Percentiles rank a stretch among this genome's conserved stretches.
Conservation (phyloP, 225 moss, liverwort and hornwort species). For the Pseudisothecium myosuroides region DNA sequence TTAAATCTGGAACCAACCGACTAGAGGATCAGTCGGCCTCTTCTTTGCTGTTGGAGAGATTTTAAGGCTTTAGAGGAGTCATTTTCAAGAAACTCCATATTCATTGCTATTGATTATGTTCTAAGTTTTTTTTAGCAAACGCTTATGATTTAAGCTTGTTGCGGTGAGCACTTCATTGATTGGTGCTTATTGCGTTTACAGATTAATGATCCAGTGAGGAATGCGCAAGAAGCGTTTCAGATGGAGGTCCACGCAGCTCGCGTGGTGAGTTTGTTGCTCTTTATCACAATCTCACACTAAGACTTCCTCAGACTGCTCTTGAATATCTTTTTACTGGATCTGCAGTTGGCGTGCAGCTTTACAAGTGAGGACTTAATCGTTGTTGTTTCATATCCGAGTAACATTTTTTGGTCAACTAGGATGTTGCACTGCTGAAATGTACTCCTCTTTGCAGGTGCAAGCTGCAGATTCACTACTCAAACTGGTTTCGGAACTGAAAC, state of each 20-base stretch:
- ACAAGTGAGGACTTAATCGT: not conserved
- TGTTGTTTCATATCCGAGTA: not conserved
- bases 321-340: not conserved
- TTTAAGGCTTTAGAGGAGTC: not conserved
- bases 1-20: not conserved
- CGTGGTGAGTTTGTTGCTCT: conserved; percentile 37
- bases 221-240: conserved; percentile 94
- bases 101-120: not conserved
- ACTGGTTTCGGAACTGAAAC: conserved; percentile 94
- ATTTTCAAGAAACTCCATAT: not conserved
- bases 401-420: not conserved
- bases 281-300: not conserved
- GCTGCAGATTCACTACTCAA: conserved; percentile 90
- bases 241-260: conserved; percentile 94
- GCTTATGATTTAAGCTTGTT: not conserved
- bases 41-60: not conserved
- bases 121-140: not conserved
- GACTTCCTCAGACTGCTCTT: not conserved
- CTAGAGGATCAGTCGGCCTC: not conserved
- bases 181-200: conserved; percentile 2
- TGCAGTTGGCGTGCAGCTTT: not conserved
- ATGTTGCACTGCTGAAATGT: not conserved
- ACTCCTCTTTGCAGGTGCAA: conserved; percentile 55
- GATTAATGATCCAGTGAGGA: conserved; percentile 87
- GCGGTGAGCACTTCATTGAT: not conserved